Conservation (phyloP, 2,329 filamentous ascomycete genomes). For the Chaetomium strumarium region DNA sequence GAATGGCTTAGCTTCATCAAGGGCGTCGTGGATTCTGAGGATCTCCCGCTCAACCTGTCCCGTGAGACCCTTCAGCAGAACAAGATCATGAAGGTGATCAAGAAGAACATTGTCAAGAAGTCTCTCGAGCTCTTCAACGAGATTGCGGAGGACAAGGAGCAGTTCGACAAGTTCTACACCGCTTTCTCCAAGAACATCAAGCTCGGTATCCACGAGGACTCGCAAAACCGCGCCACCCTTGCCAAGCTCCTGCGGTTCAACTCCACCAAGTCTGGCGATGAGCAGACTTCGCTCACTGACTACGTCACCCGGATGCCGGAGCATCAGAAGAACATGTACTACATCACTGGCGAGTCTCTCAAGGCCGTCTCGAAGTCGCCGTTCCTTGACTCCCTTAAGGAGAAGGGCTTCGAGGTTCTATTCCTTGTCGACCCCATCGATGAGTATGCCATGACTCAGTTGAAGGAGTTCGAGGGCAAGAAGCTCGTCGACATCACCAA, state of each 20-base stretch:
- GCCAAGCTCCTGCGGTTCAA: slow-evolving; percentile 98
- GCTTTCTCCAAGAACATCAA: slow-evolving; percentile 99
- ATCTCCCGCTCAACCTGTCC: slow-evolving; percentile 97
- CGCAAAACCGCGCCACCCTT: slow-evolving; percentile 86
- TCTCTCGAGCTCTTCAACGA: slow-evolving; percentile 98
- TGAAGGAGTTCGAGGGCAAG: slow-evolving; percentile 99
- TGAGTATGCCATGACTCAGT: slow-evolving; percentile 98
- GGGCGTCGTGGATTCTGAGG: slow-evolving; percentile 99
- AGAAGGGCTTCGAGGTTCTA: slow-evolving; percentile 98
- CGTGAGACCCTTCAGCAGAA: slow-evolving; percentile 99
- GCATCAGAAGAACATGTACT: slow-evolving; percentile 99
- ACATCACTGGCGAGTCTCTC: slow-evolving; percentile 99
- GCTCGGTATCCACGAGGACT: slow-evolving; percentile 99
- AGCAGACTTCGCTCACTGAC: slow-evolving; percentile 89
- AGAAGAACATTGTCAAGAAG: slow-evolving; percentile 99
- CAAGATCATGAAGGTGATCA: slow-evolving; percentile 88
- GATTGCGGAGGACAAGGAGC: slow-evolving; percentile 99
- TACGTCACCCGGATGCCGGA: slow-evolving; percentile 99
- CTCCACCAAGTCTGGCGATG: slow-evolving; percentile 98
- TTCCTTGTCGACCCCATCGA: slow-evolving; percentile 99
- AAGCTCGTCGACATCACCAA: slow-evolving; percentile 99
- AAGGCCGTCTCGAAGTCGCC: slow-evolving; percentile 97
- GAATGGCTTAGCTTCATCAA: slow-evolving; percentile 99
- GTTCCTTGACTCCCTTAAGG: slow-evolving; percentile 97
- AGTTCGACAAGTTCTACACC: slow-evolving; percentile 99